Evolutionary conservation across 371 early-diverging fungal species (phyloP).

Genomic region (Mortierella sp.): DNA sequence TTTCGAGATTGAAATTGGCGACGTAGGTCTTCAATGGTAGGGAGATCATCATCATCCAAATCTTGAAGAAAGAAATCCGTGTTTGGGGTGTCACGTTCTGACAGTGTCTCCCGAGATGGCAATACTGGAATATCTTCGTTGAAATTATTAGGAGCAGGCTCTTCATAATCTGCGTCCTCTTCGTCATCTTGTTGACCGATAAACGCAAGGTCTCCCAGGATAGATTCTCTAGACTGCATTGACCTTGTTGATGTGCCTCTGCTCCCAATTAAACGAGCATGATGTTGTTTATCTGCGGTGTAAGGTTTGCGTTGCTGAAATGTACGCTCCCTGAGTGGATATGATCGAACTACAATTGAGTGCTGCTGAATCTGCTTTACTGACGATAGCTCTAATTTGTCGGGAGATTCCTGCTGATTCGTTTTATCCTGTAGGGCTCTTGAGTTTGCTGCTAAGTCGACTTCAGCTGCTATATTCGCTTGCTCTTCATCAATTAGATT

Average conservation of each 20-base stretch:
- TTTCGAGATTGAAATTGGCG: slow-evolving; percentile 6
- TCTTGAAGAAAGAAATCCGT: slow-evolving; percentile 21
- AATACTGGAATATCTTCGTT: background rate
- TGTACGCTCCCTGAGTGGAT: slow-evolving; percentile 39
- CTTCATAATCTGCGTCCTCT: slow-evolving; percentile 42
- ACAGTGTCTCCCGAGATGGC: background rate
- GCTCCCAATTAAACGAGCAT: slow-evolving; percentile 30
- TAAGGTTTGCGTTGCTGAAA: slow-evolving; percentile 43
- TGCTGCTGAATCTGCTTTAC: background rate
- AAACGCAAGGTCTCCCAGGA: background rate
- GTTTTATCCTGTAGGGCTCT: too few relatives aligned
- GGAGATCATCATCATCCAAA: slow-evolving; percentile 37
- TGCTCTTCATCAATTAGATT: too few relatives aligned
- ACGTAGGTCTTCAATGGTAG: slow-evolving; percentile 20
- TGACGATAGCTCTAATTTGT: background rate
- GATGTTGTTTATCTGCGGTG: slow-evolving; percentile 43
- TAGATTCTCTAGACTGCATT: background rate
- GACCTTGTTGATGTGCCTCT: background rate
- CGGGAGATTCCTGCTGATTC: background rate
- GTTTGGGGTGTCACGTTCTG: too few relatives aligned
- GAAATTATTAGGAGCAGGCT: background rate
- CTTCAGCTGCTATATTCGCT: too few relatives aligned
- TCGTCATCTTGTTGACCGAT: slow-evolving; percentile 26
- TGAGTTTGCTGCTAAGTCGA: too few relatives aligned
- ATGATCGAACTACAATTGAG: slow-evolving; percentile 15